phyloP scores from a whole-genome alignment of 140 eudicot genomes.

The Ambrosia hybrid region DNA sequence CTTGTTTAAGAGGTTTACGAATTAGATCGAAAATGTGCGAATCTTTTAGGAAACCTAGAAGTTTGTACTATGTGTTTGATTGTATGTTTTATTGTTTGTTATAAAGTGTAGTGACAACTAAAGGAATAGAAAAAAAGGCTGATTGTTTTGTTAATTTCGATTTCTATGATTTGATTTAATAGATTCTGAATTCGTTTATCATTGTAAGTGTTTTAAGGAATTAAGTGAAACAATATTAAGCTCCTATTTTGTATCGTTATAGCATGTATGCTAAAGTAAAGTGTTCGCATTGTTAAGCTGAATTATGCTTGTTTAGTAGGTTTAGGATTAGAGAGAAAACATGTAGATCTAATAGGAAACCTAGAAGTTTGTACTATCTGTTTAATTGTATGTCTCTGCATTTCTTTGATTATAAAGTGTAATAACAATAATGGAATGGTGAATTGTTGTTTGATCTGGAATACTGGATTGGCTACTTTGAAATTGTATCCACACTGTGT shows the following conservation, averaged over 20 bases:
- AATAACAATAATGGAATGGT: not conserved
- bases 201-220: not conserved
- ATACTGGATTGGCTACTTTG: constrained; percentile 9
- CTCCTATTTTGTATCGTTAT: not conserved
- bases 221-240: not conserved
- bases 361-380: not conserved
- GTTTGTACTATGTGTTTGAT: not conserved
- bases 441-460: constrained; percentile 4
- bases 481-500: not conserved
- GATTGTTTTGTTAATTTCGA: no score
- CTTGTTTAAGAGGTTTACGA: not conserved
- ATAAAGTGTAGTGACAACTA: no score
- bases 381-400: constrained; percentile 2
- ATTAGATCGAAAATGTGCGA: not conserved
- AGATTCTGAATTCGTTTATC: not conserved
- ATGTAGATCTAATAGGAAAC: constrained; percentile 9
- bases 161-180: not conserved
- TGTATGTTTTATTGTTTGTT: constrained; percentile 4
- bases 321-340: not conserved
- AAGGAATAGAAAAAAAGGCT: no score
- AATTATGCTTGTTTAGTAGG: constrained; percentile 1
- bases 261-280: not conserved
- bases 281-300: not conserved
- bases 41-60: constrained; percentile 7
- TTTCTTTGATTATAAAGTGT: no score